Conservation (phyloP, 106 monocot genomes). For the Agapanthus africanus region DNA sequence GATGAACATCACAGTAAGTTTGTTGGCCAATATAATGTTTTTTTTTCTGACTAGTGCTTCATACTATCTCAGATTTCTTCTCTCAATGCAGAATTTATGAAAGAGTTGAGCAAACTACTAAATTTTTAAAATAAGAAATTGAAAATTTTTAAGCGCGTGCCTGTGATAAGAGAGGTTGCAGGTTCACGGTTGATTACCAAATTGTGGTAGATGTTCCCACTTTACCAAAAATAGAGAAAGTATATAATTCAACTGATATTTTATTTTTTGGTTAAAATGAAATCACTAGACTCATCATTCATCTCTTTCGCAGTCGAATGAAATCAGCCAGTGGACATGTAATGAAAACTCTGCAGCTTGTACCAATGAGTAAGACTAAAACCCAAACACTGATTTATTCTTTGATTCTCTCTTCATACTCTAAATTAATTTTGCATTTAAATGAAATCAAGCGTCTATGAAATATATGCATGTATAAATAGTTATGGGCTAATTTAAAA, state of each 20-base stretch:
- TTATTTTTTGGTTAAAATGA: too few species aligned
- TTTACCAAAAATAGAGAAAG: too few species aligned
- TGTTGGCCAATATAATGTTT: background rate
- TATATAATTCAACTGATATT: too few species aligned
- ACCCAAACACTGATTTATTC: background rate
- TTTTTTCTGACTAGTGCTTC: background rate
- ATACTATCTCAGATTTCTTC: background rate
- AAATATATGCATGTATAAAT: too few species aligned
- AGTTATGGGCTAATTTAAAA: too few species aligned
- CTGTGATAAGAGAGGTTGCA: too few species aligned
- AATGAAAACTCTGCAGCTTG: conserved; percentile 23
- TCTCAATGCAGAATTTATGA: too few species aligned
- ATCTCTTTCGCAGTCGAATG: conserved; percentile 39
- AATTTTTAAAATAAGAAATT: too few species aligned
- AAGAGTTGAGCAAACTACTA: too few species aligned
- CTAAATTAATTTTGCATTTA: background rate
- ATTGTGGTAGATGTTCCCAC: too few species aligned
- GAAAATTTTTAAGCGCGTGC: too few species aligned
- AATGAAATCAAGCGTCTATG: background rate
- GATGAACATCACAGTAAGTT: conserved; percentile 44
- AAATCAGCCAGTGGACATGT: conserved; percentile 49
- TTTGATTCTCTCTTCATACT: background rate
- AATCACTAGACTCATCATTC: background rate
- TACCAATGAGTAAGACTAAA: conserved; percentile 32
- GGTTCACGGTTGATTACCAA: too few species aligned